Conservation (phyloP, 1,284 basidiomycete genomes). For the Cutaneotrichosporon spelunceum region DNA sequence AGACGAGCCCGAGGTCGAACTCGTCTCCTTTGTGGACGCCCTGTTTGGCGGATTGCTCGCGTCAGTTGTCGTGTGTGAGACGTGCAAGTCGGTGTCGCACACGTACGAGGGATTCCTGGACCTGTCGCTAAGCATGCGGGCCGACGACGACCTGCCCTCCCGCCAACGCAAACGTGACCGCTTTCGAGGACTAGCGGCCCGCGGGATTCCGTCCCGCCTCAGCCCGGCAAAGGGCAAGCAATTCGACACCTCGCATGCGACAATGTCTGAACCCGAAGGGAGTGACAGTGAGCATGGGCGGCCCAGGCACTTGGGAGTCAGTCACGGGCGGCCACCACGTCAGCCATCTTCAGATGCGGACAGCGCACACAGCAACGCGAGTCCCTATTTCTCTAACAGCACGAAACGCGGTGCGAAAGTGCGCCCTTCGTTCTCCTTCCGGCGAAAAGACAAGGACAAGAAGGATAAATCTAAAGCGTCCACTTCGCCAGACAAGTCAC, state of each 20-base stretch:
- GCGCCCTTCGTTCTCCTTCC: constrained; percentile 32
- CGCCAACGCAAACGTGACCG: constrained; percentile 58
- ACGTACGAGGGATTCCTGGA: constrained; percentile 93
- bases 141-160: constrained; percentile 22
- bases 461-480: not conserved
- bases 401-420: constrained; percentile 4
- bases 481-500: constrained; percentile 1
- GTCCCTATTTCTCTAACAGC: not conserved
- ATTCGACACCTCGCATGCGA: constrained; percentile 42
- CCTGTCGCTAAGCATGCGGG: constrained; percentile 79
- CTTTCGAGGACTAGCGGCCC: no score
- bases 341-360: constrained; percentile 3
- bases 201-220: constrained; percentile 54
- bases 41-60: constrained; percentile 83
- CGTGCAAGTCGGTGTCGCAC: constrained; percentile 78
- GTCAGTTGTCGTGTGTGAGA: constrained; percentile 86
- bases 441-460: constrained; percentile 12
- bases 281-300: constrained; percentile 32
- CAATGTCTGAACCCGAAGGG: constrained; percentile 40
- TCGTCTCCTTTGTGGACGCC: constrained; percentile 76
- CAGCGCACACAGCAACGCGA: not conserved
- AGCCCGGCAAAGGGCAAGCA: constrained; percentile 55
- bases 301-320: constrained; percentile 2
- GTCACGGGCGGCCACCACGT: not conserved
- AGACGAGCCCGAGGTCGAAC: constrained; percentile 16